Evolutionary conservation across 306 rosid species (phyloP), one percentile per base, ranked within the genome.

Genomic region (Oxytropis ochrocephala): DNA sequence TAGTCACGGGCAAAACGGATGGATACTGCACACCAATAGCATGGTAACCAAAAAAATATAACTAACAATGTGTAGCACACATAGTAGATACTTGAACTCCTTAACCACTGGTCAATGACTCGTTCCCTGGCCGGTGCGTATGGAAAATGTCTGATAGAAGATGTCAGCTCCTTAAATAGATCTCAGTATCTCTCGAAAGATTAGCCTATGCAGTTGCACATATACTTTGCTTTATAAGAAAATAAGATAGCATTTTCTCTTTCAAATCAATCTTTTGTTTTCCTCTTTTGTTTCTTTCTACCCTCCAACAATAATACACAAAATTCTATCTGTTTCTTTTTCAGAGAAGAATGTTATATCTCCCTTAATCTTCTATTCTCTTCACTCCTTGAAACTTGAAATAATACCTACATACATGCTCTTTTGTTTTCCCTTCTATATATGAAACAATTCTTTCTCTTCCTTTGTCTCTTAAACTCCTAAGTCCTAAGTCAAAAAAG

Each of bases 261-360:
- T 59, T 11, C 13, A 11, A 51, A 44, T 47, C 66, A 53, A 42
- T 67, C 48, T 35, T 16, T 41, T 65, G 69, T 67, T 70, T 60
- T 69, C 19, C 51, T 59, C 42, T 67, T 70, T 76, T 79, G 79
- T 73, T 86, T 76, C 82, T 73, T 86, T 76, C 82, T 47, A 30
- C 35, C 63, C 70, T 59, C 67, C 29, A 61, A 66, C 80, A 77
- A 56, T 36, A 71, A 55, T 51, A 61, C 75, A 66, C 78, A 81
- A 76, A 75, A 72, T 69, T 32, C 38, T 46, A 24, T 75, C 80
- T 75, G 35, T 87, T 69, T 67, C 82, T 60, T 71, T 29, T 73
- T 54, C 69, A 56, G 55, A 74, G 70, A 77, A 72, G 39, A 46
- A 42, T 43, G 43, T 74, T 74, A 66, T 72, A 35, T 71, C 67